Evolutionary conservation across 2,329 filamentous ascomycete genomes (phyloP), one percentile per base, ranked within the genome.

Genomic region (Macrophomina tecta): DNA sequence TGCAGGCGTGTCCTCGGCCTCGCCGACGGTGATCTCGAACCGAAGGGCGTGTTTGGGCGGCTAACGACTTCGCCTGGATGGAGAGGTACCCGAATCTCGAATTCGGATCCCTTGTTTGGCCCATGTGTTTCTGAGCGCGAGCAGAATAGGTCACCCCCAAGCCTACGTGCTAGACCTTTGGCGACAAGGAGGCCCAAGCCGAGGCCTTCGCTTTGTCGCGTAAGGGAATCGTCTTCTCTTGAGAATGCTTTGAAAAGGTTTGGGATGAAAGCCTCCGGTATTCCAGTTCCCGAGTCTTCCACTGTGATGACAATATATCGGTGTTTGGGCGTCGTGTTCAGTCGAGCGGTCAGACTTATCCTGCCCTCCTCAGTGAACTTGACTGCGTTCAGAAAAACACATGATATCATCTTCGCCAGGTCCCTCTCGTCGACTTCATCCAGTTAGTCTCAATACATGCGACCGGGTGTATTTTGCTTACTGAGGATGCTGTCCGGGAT

Each of bases 171-270:
- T 53, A 91, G 82, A 3, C 89, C 89, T 76, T 91, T 91, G 0
- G 89, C 90, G n/a, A 91, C 90, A 73, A 91, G 83, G 11, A 92
- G 79, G 34, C 90, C 89, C 6, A 92, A 80, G 0, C 90, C 90
- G 3, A 91, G 80, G 0, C 90, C 90, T 75, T 92, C 90, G 73
- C 86, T 89, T 68, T 86, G 85, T 51, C 90, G 82, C 6, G 88
- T 91, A 14, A 88, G 86, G 1, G 89, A 90, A 61, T 87, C 84
- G 74, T 92, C 89, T 76, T 90, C 87, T 68, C 89, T 84, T 30
- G 89, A 87, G 75, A 91, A 91, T 1, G 90, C 86, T 70, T 89
- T 89, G 80, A 91, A 92, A 0, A 92, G 80, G 65, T 86, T 86
- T 0, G 87, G 87, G 60, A 90, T 77, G 72, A 91, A 91, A 12